Evolutionary conservation across 805 yeast species (phyloP), one percentile per base, ranked within the genome.

Genomic region (Lipomyces spencermartinsiae): DNA sequence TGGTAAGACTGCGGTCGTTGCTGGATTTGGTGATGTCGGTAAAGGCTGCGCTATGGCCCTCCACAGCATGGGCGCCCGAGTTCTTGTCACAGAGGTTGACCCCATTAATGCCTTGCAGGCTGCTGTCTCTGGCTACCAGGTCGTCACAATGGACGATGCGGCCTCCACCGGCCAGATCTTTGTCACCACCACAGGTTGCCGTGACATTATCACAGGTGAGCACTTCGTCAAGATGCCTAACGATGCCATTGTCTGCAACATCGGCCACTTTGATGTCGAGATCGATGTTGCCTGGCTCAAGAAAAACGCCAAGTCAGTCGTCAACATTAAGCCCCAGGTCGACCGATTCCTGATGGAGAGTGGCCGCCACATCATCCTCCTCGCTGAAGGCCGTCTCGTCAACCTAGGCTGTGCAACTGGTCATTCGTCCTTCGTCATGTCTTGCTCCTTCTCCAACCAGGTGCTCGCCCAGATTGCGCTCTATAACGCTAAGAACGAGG

Each of bases 341-440:
- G 99, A 94, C 90, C 92, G 99, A 86, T 94, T 83, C 89, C 85
- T 92, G 82, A 84, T 94, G 84, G 83, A 86, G 80, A 85, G 85
- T 79, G 98, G 98, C 80, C 91, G 90, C 81, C 98, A 94, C 86
- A 80, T 94, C 80, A 93, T 94, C 85, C 87, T 94, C 80, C 90
- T 94, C 78, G 99, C 99, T 75, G 97, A 93, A 84, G 99, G 99
- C 85, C 93, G 99, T 87, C 90, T 94, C 79, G 98, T 94, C 81
- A 94, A 94, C 93, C 87, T 94, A 81, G 99, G 99, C 78, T 95
- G 98, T 86, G 99, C 98, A 81, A 94, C 98, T 78, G 99, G 99
- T 81, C 99, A 94, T 88, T 91, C 98, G 62, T 92, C 98, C 55
- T 94, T 94, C 81, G 99, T 94, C 80, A 94, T 94, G 99, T 93